Percentiles rank a stretch among this genome's conserved stretches.
These are phyloP conservation scores for Tinospora cordifolia DNA, from an alignment of 164 flowering plant genomes.

Conservation along the genomic window DNA sequence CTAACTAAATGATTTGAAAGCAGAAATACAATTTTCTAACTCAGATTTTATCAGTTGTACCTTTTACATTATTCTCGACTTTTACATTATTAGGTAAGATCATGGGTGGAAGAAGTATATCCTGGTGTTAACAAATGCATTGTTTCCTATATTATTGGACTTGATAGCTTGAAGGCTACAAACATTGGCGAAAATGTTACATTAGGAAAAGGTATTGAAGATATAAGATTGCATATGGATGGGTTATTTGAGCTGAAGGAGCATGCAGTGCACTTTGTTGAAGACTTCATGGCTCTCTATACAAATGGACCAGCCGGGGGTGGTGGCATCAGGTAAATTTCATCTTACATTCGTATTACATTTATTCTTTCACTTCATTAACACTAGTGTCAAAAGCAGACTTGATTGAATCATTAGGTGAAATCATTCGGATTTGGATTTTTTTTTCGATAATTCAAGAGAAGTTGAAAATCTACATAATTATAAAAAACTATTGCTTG, in stretches of 20 bases:
- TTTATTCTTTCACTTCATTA: neutral
- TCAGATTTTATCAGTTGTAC: neutral
- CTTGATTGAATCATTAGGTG: neutral
- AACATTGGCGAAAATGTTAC: slow-evolving; percentile 14
- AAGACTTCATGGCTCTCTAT: slow-evolving; percentile 78
- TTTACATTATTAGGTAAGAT: slow-evolving; percentile 51
- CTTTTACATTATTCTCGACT: neutral
- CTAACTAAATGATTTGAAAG: neutral
- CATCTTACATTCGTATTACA: neutral
- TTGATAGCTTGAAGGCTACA: slow-evolving; percentile 72
- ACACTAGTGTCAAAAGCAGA: neutral
- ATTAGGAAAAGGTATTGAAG: slow-evolving; percentile 24
- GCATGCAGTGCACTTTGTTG: slow-evolving; percentile 60
- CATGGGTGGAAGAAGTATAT: slow-evolving; percentile 79
- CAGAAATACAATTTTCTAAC: neutral
- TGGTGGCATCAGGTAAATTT: slow-evolving; percentile 78
- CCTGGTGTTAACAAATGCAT: slow-evolving; percentile 45
- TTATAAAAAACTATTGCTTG: neutral
- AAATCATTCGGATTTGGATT: too few relatives aligned
- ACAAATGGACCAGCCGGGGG: slow-evolving; percentile 99
- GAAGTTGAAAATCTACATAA: neutral
- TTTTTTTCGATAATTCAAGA: neutral
- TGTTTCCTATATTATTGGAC: slow-evolving; percentile 72
- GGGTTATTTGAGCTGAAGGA: slow-evolving; percentile 71
- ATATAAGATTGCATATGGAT: slow-evolving; percentile 84